Base-by-base conservation (phyloP, 1,284 basidiomycete genomes). In the Puccinia hordei region DNA sequence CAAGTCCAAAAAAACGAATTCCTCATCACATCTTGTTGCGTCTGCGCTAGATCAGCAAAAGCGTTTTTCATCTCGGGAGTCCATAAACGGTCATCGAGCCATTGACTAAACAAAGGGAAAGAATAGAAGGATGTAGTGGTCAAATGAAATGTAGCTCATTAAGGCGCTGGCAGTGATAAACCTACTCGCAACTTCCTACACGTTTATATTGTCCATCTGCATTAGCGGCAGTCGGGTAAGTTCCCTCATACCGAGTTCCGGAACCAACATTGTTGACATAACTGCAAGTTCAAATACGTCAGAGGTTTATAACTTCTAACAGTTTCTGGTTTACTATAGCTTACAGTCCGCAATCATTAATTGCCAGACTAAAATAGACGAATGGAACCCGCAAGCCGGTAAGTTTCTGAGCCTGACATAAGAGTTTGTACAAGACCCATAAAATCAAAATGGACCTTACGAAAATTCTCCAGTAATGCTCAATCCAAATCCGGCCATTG, bases 381-480 rank as follows among this genome's bases (percentile, higher is more conserved):
- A 59, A 33, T n/a, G 57, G 38, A 24, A 27, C 5, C 41, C 53
- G 51, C 51, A 53, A 41, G 22, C 8, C 51, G 44, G 30, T 71
- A 15, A 71, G 68, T 33, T 53, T 71, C 30, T 33, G 51, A 33
- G 53, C 17, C 13, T 30, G 57, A 61, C 33, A 19, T 19, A 13
- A 46, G 5, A 44, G 1, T n/a, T n/a, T 15, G n/a, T 19, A n/a
- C 61, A 8, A 4, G 15, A 38, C 12, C 3, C 22, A 44, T 53
- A 22, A 3, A 55, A 66, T 66, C 17, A 63, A 65, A 30, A 71
- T 22, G 41, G 24, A 30, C n/a, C 79, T 68, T 38, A 81, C 79
- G 82, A 83, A 74, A 81, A 86, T 80, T 86, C 85, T 55, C 85
- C 85, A 13, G 83, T 86, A 57, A 86, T 77, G 10, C 83, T 82